Evolutionary conservation across 139 green algal genomes (phyloP), one percentile per base, ranked within the genome.

Genomic region (Micractinium sp.): DNA sequence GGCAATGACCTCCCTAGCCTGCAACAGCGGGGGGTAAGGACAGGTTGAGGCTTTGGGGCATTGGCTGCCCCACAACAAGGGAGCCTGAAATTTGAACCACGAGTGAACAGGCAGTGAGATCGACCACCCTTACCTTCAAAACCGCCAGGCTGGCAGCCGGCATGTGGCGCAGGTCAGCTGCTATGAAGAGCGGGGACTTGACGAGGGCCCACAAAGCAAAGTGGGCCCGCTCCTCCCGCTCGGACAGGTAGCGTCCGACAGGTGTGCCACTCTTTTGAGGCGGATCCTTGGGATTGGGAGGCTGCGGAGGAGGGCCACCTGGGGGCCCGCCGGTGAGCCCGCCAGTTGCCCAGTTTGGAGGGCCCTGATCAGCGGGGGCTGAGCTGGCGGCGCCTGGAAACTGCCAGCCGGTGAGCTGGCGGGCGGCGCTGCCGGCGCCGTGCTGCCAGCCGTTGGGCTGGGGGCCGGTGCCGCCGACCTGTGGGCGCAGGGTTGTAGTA

Each of bases 141-240:
- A 93, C 87, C 25, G 76, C 36, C 35, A 91, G 88, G 20, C 85
- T 78, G 5, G 81, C 63, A 16, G 81, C 76, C 61, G 35, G 35
- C 13, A 90, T 53, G 63, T 14, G 71, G 16, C 87, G 66, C 80
- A 96, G 81, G 91, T 96, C 91, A 25, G 93, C 90, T 0, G 41
- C 74, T 9, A 96, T 94, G 18, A 96, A 85, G 19, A 97, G 93
- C 3, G 95, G 95, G 12, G 95, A 91, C 85, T 95, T 95, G 22
- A 96, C 87, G 35, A 95, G 77, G 15, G 92, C 91, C 95, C 95
- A 97, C 74, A 97, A 88, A 39, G 92, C 94, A 92, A 97, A 96
- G 76, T 96, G 93, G 2, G 89, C 88, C 5, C 90, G 81, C 83
- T 94, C 79, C 69, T 95, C 89, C 29, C 90, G 38, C 15, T 69